phyloP scores from a whole-genome alignment of 148 eudicot genomes.

The Heliosperma pusillum region DNA sequence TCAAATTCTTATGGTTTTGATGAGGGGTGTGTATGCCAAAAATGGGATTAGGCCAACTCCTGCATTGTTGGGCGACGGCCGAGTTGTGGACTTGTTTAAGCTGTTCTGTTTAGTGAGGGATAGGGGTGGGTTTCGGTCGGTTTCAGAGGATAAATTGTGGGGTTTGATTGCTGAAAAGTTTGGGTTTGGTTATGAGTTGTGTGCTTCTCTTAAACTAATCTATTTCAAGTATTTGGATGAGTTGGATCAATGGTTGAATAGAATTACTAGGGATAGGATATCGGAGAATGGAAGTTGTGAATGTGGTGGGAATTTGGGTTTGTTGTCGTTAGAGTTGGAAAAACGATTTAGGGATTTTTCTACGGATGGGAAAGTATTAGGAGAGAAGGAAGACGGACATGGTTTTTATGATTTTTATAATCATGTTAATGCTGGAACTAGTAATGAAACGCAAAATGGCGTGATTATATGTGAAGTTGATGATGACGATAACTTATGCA shows the following conservation, averaged over 20 bases:
- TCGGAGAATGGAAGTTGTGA: constrained; percentile 37
- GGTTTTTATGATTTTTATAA: constrained; percentile 25
- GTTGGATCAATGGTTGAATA: constrained; percentile 62
- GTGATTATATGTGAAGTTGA: constrained; percentile 22
- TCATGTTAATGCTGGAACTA: constrained; percentile 21
- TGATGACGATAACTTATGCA: constrained; percentile 32
- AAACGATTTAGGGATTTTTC: constrained; percentile 36
- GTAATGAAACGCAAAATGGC: constrained; percentile 12
- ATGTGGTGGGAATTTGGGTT: constrained; percentile 48
- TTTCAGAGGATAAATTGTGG: constrained; percentile 67
- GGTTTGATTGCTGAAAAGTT: constrained; percentile 55
- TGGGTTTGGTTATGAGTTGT: constrained; percentile 34
- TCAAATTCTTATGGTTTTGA: constrained; percentile 47
- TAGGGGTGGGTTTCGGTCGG: constrained; percentile 57
- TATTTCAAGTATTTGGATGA: constrained; percentile 62
- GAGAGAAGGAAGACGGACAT: constrained; percentile 18
- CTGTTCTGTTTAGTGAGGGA: constrained; percentile 71
- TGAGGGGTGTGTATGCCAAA: constrained; percentile 43
- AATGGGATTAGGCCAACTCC: constrained; percentile 53
- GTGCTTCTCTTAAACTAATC: constrained; percentile 48
- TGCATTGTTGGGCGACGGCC: constrained; percentile 52
- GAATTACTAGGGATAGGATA: constrained; percentile 31
- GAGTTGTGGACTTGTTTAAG: constrained; percentile 58
- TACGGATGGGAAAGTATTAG: constrained; percentile 14
- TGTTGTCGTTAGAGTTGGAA: constrained; percentile 49